Percentiles rank a stretch among this genome's conserved stretches.
Evolutionary conservation across 2,329 filamentous ascomycete genomes (phyloP).

Genomic region (Harringtonia lauricola): DNA sequence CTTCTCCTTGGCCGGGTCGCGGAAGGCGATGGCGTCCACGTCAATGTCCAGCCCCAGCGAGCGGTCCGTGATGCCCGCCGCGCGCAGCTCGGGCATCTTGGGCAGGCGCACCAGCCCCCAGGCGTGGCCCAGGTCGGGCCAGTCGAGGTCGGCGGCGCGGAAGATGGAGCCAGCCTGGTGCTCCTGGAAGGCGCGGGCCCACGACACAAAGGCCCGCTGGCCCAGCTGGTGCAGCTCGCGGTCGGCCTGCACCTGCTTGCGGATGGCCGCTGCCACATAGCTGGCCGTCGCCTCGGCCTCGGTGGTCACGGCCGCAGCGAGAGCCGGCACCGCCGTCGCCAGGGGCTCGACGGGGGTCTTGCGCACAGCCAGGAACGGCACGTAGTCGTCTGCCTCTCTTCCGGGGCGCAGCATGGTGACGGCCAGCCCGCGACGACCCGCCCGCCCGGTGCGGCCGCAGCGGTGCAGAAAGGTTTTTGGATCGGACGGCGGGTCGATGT

Average conservation of each 20-base stretch:
- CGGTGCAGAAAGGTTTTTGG: constrained; percentile 94
- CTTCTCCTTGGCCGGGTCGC: constrained; percentile 60
- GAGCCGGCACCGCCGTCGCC: constrained; percentile 37
- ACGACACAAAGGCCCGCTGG: constrained; percentile 85
- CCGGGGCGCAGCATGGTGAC: constrained; percentile 79
- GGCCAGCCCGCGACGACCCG: constrained; percentile 75
- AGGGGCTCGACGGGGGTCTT: constrained; percentile 71
- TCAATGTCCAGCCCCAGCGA: constrained; percentile 52
- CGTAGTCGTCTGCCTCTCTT: constrained; percentile 71
- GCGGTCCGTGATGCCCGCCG: constrained; percentile 56
- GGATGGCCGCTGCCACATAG: constrained; percentile 17
- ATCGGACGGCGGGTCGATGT: constrained; percentile 74
- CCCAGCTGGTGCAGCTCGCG: constrained; percentile 73
- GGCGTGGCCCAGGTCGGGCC: constrained; percentile 66
- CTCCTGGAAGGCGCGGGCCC: constrained; percentile 83
- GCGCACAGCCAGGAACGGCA: constrained; percentile 74
- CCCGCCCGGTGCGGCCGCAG: constrained; percentile 79
- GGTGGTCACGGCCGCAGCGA: constrained; percentile 33
- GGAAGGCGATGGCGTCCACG: constrained; percentile 58
- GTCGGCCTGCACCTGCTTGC: constrained; percentile 36
- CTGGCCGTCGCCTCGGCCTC: constrained; percentile 39
- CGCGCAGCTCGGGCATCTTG: constrained; percentile 83
- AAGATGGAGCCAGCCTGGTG: constrained; percentile 91
- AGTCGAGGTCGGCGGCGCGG: constrained; percentile 68
- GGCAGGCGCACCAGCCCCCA: constrained; percentile 85